A percentile compares a stretch with the other conserved stretches of the same genome.
Evolutionary conservation across 371 early-diverging fungal species (phyloP).

Genomic region (Parasitella parasitica): DNA sequence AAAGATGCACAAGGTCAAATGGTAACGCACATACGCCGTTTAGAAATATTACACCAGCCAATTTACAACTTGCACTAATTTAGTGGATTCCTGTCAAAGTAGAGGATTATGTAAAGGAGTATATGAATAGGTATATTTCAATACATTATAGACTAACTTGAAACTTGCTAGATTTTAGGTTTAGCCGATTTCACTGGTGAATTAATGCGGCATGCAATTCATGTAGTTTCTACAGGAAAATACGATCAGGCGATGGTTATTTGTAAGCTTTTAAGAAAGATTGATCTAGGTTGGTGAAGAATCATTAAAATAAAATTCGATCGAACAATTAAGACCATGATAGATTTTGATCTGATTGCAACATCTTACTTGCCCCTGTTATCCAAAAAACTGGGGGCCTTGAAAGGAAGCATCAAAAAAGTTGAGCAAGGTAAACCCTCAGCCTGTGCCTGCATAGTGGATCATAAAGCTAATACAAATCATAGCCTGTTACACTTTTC

Average conservation of each 20-base stretch:
- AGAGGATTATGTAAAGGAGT: conserved; percentile 60
- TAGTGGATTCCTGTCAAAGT: conserved; percentile 39
- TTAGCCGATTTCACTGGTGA: conserved; percentile 74
- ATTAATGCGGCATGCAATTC: conserved; percentile 68
- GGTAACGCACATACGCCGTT: background rate
- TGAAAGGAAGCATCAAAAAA: conserved; percentile 34
- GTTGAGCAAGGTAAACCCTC: conserved; percentile 39
- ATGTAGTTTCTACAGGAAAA: conserved; percentile 43
- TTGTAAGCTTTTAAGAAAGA: conserved; percentile 45
- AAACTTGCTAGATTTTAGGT: conserved; percentile 40
- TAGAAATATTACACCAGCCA: background rate
- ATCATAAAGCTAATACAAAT: background rate
- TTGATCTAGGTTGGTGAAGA: conserved; percentile 33
- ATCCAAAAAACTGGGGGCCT: conserved; percentile 32
- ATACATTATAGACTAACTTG: background rate
- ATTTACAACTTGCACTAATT: background rate
- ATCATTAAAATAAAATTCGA: background rate
- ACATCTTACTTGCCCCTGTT: conserved; percentile 25
- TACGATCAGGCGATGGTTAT: conserved; percentile 49
- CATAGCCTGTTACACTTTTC: conserved; percentile 41
- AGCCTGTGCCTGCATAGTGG: background rate
- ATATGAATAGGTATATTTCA: too few species aligned
- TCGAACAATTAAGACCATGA: background rate
- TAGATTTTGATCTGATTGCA: conserved; percentile 38
- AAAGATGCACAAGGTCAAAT: conserved; percentile 21